A percentile compares a stretch with the other conserved stretches of the same genome.
Conservation (phyloP, 139 green algal genomes). For the Chlamydomonas sp. region DNA sequence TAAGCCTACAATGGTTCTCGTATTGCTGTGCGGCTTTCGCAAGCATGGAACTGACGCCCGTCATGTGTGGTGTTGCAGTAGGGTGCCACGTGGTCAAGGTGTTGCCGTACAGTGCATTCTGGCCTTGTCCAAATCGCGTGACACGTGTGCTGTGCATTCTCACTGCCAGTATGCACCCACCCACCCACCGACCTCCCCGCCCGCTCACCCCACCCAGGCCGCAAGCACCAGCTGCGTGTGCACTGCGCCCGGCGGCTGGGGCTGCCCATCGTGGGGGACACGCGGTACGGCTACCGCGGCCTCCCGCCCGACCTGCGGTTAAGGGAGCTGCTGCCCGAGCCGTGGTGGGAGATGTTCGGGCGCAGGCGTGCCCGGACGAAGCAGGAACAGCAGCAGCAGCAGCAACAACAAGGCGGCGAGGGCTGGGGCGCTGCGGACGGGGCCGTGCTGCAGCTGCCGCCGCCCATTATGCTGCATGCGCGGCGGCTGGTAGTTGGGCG, state of each 20-base stretch:
- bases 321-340: neutral
- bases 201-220: conserved; percentile 7
- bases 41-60: too few relatives aligned
- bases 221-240: conserved; percentile 47
- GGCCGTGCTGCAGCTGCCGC: neutral
- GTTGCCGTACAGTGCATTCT: too few relatives aligned
- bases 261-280: conserved; percentile 43
- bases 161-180: too few relatives aligned
- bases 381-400: neutral
- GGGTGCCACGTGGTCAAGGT: too few relatives aligned
- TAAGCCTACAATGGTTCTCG: too few relatives aligned
- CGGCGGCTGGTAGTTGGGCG: conserved; percentile 10
- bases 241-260: conserved; percentile 45
- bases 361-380: neutral
- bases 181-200: neutral
- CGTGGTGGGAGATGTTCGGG: conserved; percentile 26
- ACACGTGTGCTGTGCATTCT: too few relatives aligned
- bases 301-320: conserved; percentile 4
- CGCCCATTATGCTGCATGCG: conserved; percentile 23
- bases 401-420: neutral
- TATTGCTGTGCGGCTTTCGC: too few relatives aligned
- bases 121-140: too few relatives aligned
- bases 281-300: conserved; percentile 39
- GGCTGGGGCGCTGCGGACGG: neutral
- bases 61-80: too few relatives aligned